phyloP scores from a whole-genome alignment of 495 filamentous ascomycete genomes.

The Podospora australis region DNA sequence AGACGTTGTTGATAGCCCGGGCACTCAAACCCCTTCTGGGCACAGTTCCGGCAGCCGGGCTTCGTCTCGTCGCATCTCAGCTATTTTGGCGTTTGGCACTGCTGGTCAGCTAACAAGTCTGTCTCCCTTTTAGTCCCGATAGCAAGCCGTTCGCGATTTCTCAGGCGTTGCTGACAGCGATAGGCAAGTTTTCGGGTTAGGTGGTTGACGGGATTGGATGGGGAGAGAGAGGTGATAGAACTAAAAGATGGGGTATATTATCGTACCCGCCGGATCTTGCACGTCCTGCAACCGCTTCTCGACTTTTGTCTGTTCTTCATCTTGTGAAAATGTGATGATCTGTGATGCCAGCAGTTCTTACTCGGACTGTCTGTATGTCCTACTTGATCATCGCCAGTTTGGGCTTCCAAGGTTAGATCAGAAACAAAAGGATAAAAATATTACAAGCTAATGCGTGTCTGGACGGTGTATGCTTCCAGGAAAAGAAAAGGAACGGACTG shows the following conservation, averaged over 20 bases:
- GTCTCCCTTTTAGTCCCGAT: not conserved
- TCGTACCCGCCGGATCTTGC: slow-evolving; percentile 28
- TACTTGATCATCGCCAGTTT: too few relatives aligned
- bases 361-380: too few relatives aligned
- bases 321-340: too few relatives aligned
- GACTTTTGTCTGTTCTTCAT: slow-evolving; percentile 33
- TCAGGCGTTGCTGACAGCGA: too few relatives aligned
- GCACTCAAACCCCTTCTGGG: slow-evolving; percentile 25
- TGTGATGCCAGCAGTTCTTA: too few relatives aligned
- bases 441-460: too few relatives aligned
- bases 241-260: not conserved
- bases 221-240: not conserved
- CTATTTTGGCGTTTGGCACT: slow-evolving; percentile 9
- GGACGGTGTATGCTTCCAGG: too few relatives aligned
- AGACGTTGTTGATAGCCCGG: slow-evolving; percentile 32
- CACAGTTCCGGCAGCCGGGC: slow-evolving; percentile 25
- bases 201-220: not conserved
- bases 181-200: not conserved
- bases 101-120: slow-evolving; percentile 8
- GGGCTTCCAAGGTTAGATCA: too few relatives aligned
- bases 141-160: too few relatives aligned
- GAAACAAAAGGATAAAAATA: too few relatives aligned
- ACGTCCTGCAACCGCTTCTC: slow-evolving; percentile 28
- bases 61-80: slow-evolving; percentile 30
- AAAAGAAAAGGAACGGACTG: too few relatives aligned